These are phyloP conservation scores for Fusarium decemcellulare DNA, from an alignment of 2,329 filamentous ascomycete genomes.

Conservation along the genomic window DNA sequence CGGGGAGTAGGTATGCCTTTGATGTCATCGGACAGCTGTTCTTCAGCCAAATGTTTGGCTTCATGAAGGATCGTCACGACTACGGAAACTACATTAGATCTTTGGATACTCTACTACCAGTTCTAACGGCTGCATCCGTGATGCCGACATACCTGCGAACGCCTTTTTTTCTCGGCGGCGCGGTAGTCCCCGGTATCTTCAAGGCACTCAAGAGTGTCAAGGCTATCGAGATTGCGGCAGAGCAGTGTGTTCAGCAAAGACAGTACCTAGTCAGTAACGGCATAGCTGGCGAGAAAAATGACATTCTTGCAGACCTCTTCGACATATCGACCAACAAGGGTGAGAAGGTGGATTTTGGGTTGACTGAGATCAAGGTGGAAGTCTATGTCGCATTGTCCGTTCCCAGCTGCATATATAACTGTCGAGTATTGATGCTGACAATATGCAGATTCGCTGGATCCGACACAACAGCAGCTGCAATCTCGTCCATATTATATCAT, in stretches of 20 bases:
- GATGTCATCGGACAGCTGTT: slow-evolving; percentile 22
- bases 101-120: not conserved
- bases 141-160: not conserved
- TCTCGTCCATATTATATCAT: not conserved
- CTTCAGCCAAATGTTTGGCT: slow-evolving; percentile 19
- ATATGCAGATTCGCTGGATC: not conserved
- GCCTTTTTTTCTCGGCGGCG: not conserved
- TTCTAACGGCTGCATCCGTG: not conserved
- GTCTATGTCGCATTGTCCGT: not conserved
- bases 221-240: not conserved
- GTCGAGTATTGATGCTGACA: not conserved
- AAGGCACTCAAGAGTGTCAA: not conserved
- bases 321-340: not conserved
- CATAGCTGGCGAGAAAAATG: not conserved
- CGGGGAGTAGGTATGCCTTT: slow-evolving; percentile 15
- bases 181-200: not conserved
- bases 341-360: not conserved
- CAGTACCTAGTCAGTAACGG: not conserved
- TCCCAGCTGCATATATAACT: not conserved
- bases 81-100: slow-evolving; percentile 12
- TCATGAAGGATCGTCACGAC: slow-evolving; percentile 12
- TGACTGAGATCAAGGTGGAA: not conserved
- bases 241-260: not conserved
- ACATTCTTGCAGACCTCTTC: not conserved
- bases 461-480: not conserved